These are phyloP conservation scores for Dictyostelium capitatum DNA, from an alignment of 78 protist genomes.

Conservation along the genomic window DNA sequence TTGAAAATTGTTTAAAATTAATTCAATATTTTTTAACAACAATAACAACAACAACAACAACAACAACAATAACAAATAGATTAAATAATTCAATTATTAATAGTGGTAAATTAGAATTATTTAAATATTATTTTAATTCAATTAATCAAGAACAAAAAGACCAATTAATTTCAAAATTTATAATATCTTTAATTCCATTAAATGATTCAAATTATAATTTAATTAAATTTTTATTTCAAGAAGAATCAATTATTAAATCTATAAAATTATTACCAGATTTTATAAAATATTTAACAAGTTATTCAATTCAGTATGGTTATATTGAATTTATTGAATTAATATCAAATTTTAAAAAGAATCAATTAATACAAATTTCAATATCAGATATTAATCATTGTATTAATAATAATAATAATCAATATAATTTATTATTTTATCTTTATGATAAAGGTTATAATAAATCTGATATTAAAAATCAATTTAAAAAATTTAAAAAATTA, in stretches of 20 bases:
- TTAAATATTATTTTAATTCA: neutral
- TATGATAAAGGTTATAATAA: neutral
- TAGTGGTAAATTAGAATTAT: neutral
- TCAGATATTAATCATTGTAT: neutral
- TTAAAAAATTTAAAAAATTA: neutral
- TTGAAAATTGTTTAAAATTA: neutral
- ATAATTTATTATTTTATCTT: neutral
- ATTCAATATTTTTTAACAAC: neutral
- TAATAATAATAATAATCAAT: neutral
- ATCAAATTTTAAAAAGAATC: neutral
- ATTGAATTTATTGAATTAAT: neutral
- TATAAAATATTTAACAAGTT: neutral
- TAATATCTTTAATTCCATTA: neutral
- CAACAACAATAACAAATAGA: too few relatives aligned
- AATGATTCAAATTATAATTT: neutral
- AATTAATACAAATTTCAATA: neutral
- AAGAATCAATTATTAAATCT: neutral
- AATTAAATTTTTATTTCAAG: neutral
- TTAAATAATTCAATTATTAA: neutral
- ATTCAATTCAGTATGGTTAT: neutral
- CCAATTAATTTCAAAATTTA: neutral
- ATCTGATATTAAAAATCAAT: neutral
- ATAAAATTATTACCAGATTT: neutral
- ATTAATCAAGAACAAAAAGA: neutral
- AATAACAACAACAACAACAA: neutral